Base-by-base conservation (phyloP, 768 basidiomycete genomes). In the Lactarius sanguifluus region DNA sequence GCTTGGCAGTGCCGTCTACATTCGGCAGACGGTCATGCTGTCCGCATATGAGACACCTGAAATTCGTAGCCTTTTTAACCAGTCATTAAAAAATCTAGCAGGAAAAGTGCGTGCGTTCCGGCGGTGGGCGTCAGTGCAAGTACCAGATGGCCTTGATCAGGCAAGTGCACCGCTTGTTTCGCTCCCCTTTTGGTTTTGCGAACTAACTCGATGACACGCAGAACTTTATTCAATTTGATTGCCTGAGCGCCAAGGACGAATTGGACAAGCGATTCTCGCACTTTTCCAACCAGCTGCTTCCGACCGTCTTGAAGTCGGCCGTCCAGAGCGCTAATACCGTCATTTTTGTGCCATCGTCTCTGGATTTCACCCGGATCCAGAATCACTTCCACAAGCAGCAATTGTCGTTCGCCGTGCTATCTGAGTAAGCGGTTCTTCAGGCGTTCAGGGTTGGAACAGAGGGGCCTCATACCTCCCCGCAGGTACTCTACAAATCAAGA, bases 401-500 rank as follows among this genome's bases (percentile, higher is more conserved):
- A 18, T 81, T 92, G 40, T 84, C 86, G 1, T 96, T 91, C 74
- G 78, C 90, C 4, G 86, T 96, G 32, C 85, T 99, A 58, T 97
- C 95, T 2, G 97, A 99, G 92, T 97, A 73, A 71, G 86, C 71
- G 28, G 25, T 23, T 55, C 13, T 47, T 57, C 16, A 36, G 57
- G 28, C 54, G 12, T 47, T 57, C 13, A 36, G 57, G 28, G 50
- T 28, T 36, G 45, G 25, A 15, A 30, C 28, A 4, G 7, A 28
- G 20, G 55, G 25, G 64, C 8, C 56, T 54, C 25, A 52, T 23
- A 12, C 23, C 12, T 16, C 3, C 3, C 54, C 56, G 2, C 69
- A 96, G 94, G 74, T 96, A 98, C 75, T 95, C 94, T 0, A 86
- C 92, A 13, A 96, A 94, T 70, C 88, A 92, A 76, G 96, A 98